Percentiles rank a stretch among this genome's conserved stretches.
These are phyloP conservation scores for Lasiodiplodia hormozganensis DNA, from an alignment of 2,329 filamentous ascomycete genomes.

Conservation along the genomic window DNA sequence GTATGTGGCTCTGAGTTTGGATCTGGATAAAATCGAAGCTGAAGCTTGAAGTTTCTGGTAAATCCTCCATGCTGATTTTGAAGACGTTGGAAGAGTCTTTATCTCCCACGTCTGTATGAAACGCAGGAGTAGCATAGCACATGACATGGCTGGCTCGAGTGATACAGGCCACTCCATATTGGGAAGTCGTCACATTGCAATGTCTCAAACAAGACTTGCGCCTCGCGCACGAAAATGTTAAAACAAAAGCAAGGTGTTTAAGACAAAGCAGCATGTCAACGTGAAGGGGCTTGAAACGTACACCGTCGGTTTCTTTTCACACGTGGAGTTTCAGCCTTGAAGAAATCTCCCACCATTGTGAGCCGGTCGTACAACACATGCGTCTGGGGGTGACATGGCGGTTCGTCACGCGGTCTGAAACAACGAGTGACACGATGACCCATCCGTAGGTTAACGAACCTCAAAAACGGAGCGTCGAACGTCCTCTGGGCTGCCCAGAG, in stretches of 20 bases:
- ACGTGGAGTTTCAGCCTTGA: constrained; percentile 4
- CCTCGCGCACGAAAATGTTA: background rate
- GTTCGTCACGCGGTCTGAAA: background rate
- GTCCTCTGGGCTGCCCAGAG: background rate
- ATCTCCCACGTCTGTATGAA: too few relatives aligned
- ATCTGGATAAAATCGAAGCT: too few relatives aligned
- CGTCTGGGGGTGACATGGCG: background rate
- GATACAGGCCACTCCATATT: too few relatives aligned
- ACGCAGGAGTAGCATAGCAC: too few relatives aligned
- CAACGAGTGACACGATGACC: background rate
- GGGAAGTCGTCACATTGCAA: background rate
- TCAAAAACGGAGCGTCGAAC: background rate
- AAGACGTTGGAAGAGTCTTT: too few relatives aligned
- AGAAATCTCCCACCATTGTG: background rate
- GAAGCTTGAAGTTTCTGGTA: too few relatives aligned
- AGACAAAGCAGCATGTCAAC: background rate
- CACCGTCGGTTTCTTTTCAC: background rate
- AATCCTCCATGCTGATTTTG: too few relatives aligned
- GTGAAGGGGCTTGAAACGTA: background rate
- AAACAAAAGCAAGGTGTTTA: background rate
- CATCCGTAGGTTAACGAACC: background rate
- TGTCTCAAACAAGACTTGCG: background rate
- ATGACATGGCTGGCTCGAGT: too few relatives aligned
- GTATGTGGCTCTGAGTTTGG: too few relatives aligned
- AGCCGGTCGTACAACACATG: background rate